Percentiles rank a stretch among this genome's conserved stretches.
These are phyloP conservation scores for Thelonectria olida DNA, from an alignment of 2,329 filamentous ascomycete genomes.

Conservation along the genomic window DNA sequence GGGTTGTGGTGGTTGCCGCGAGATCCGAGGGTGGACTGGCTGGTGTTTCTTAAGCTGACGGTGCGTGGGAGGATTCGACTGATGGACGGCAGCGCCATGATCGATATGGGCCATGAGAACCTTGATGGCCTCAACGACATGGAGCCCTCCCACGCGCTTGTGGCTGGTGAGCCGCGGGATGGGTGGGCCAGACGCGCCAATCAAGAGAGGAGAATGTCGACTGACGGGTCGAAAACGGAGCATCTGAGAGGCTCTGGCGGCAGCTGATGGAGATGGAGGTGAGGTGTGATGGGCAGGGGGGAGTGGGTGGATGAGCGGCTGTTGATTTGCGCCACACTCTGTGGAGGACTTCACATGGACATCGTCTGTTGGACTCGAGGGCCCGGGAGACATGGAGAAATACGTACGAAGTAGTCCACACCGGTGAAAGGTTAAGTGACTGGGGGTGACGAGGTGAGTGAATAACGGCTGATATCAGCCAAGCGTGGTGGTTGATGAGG, in stretches of 20 bases:
- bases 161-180: conserved; percentile 28
- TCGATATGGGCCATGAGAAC: conserved; percentile 34
- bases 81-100: conserved; percentile 14
- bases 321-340: conserved; percentile 27
- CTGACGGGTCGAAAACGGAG: background rate
- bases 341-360: conserved; percentile 10
- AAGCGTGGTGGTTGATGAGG: background rate
- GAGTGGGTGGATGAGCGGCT: conserved; percentile 6
- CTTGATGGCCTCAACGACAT: conserved; percentile 36
- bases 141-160: conserved; percentile 13
- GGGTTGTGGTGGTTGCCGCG: conserved; percentile 28
- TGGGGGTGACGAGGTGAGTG: too few species aligned
- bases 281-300: background rate
- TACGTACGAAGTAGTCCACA: too few species aligned
- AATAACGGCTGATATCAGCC: background rate
- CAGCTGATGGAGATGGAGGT: background rate
- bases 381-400: background rate
- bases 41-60: conserved; percentile 14
- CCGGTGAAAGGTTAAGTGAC: too few species aligned
- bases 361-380: background rate
- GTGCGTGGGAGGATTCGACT: conserved; percentile 22
- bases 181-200: conserved; percentile 18
- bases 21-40: conserved; percentile 27
- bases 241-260: conserved; percentile 11
- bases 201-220: background rate